Evolutionary conservation across 2,329 filamentous ascomycete species (phyloP), one percentile per base, ranked within the genome.

Genomic region (Curvularia hawaiiensis): DNA sequence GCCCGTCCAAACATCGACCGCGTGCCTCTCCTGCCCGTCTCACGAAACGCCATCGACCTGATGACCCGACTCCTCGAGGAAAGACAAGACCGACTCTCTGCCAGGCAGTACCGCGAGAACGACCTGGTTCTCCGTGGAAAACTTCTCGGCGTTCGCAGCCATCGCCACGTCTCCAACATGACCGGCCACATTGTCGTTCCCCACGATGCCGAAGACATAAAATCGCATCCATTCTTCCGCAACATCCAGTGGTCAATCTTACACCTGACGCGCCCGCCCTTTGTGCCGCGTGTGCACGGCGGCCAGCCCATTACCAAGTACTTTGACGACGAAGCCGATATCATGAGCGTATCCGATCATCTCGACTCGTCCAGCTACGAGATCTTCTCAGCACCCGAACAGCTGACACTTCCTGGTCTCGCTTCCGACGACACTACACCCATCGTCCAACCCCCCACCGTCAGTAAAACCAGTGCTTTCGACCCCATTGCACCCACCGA

Each of bases 141-240:
- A 30, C 51, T 60, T 12, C 50, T 67, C 0, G 60, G 70, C 4
- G 51, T 62, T 1, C 69, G 72, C 16, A 66, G 66, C 33, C 52
- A 65, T 20, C 69, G 69, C 47, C 75, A 66, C 59, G 59, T 40
- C 12, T 11, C 58, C 61, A 70, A 59, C 64, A 77, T 81, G 58
- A 77, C 77, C 54, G 79, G 82, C 30, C 81, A 86, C 31, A 89
- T 90, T 53, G 93, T 98, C 4, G 94, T 92, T 68, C 82, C 90
- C 0, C 85, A 95, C 60, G 93, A 96, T 69, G 93, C 91, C 1
- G 86, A 90, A 62, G 92, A 97, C 54, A 96, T 98, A 80, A 97
- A 96, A 74, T 78, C 83, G 3, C 95, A 98, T 76, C 85, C 86
- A 11, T 98, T 94, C 84, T 98, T 98, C 79, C 83, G 83, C 55